Evolutionary conservation across 768 basidiomycete genomes (phyloP), one percentile per base, ranked within the genome.

Genomic region (Postia placenta): DNA sequence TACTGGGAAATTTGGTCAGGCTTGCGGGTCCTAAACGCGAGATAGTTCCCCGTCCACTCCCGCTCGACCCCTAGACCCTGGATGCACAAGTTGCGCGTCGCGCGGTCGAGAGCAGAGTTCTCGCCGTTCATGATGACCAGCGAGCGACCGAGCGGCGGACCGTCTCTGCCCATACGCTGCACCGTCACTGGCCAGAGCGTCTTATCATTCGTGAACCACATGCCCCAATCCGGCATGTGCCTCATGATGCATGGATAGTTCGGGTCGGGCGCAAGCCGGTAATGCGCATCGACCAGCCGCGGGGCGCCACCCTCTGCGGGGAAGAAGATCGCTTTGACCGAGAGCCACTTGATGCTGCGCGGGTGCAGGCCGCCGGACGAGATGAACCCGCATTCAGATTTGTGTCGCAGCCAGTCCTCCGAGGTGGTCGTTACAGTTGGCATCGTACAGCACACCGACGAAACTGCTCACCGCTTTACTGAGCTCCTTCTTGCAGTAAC

Each of bases 341-440:
- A 7, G 9, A 33, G 15, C 30, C 30, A 15, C 30, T 33, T 15
- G 30, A 7, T 33, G 30, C 30, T 33, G 30, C 15, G 9, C 41
- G 42, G 24, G 2, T n/a, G 35, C 25, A 24, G 12, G 22, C 42
- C 36, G 37, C 42, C 25, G 11, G 24, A 24, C 2, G 42, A 30
- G 33, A 43, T 33, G 15, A 37, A 5, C 15, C 20, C 6, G 23
- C 41, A 49, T n/a, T 22, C 40, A 20, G 15, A 25, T 11, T 9
- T 45, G 42, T 50, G 42, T 17, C 49, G 42, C 17, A 9, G 20
- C 46, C 46, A 47, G 36, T 47, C 46, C 36, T 39, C 7, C n/a
- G n/a, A n/a, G n/a, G n/a, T n/a, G n/a, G n/a, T n/a, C n/a, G n/a
- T n/a, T n/a, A n/a, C n/a, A n/a, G n/a, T n/a, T n/a, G n/a, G n/a